phyloP scores from a whole-genome alignment of 2,329 filamentous ascomycete genomes.

The Xylariomycetidae sp. region DNA sequence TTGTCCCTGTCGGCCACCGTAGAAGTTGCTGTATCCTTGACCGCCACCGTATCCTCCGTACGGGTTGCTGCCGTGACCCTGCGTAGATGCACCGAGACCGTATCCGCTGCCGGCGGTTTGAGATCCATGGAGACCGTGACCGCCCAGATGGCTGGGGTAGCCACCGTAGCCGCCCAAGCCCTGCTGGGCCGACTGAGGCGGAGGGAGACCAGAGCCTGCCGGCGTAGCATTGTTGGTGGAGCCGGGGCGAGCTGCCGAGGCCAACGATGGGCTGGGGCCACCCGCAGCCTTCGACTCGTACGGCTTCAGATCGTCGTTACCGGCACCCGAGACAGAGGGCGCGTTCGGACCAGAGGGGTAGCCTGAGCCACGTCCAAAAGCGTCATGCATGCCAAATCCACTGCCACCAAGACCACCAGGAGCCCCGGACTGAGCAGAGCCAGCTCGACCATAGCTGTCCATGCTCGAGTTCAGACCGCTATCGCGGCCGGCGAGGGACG shows the following conservation, averaged over 20 bases:
- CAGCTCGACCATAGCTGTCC: conserved; percentile 47
- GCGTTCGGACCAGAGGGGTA: conserved; percentile 47
- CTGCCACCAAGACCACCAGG: conserved; percentile 45
- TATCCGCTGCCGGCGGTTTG: conserved; percentile 41
- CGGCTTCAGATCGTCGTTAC: conserved; percentile 51
- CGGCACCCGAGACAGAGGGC: conserved; percentile 38
- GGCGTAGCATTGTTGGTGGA: conserved; percentile 51
- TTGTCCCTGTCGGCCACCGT: conserved; percentile 38
- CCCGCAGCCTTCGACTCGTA: conserved; percentile 49
- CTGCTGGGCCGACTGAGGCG: conserved; percentile 48
- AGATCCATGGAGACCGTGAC: conserved; percentile 48
- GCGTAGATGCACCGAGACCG: conserved; percentile 45
- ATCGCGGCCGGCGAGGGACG: conserved; percentile 46
- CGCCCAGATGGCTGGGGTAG: conserved; percentile 49
- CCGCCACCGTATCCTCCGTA: conserved; percentile 48
- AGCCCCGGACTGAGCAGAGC: conserved; percentile 41
- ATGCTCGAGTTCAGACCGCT: conserved; percentile 44
- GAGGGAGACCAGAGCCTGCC: conserved; percentile 48
- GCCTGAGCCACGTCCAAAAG: conserved; percentile 46
- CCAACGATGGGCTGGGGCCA: conserved; percentile 52
- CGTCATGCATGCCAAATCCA: conserved; percentile 49
- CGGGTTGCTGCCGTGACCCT: conserved; percentile 48
- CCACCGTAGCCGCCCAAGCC: conserved; percentile 48
- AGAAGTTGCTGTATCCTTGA: conserved; percentile 42
- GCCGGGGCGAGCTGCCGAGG: conserved; percentile 49